Evolutionary conservation across 140 eudicot genomes (phyloP), one percentile per base, ranked within the genome.

Genomic region (Stevia rebaudiana): DNA sequence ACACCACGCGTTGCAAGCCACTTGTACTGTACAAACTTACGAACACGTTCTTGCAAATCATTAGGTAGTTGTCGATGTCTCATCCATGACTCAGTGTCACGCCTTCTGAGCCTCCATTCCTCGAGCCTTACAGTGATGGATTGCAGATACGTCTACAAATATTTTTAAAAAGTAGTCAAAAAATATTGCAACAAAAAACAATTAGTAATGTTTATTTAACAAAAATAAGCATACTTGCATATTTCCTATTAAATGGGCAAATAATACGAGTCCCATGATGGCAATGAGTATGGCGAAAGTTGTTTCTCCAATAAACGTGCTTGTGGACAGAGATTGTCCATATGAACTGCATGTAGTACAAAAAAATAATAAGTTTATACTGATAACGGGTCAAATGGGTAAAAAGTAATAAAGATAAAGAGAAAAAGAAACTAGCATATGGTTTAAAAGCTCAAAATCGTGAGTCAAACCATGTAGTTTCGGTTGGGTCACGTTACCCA

Each of bases 51-150:
- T 68, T 78, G 92, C 42, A 87, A 62, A 59, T 74, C 84, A 36
- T 73, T 65, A 3, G 98, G 96, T 7, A 91, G 84, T 50, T 91
- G 95, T 5, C 96, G 84, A 69, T 91, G 98, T 71, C 78, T 73
- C 96, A 91, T 91, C 98, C 98, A 91, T 64, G 90, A 94, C 76
- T 91, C 98, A 0, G 96, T 91, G 72, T 91, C 98, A 42, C 96
- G 61, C 22, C 95, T 79, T 77, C 78, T 87, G 12, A 91, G 80
- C 80, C 98, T 83, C 98, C 98, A 91, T 58, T 91, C 98, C 74
- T 91, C 98, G 5, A 91, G 95, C 81, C 98, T 87, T 72, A 86
- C 88, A 11, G 98, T 91, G 48, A 88, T 83, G 7, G 98, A 91
- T 81, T 83, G 86, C 43, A 91, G 65, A 55, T 87, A 91, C 41